phyloP scores from a whole-genome alignment of 345 rosid species.

The Gossypium anomalum region DNA sequence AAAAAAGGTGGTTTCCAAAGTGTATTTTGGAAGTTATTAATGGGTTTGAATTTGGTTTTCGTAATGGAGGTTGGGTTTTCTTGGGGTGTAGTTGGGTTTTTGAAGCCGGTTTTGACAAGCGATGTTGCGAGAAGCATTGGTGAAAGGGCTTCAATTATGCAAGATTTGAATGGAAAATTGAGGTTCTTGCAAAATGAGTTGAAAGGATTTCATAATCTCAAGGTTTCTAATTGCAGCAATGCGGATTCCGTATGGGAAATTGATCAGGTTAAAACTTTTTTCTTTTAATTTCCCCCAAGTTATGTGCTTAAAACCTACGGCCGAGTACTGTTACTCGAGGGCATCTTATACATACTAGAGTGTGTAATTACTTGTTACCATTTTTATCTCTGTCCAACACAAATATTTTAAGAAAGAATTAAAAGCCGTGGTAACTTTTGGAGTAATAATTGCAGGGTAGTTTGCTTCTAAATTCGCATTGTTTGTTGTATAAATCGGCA shows the following conservation, averaged over 20 bases:
- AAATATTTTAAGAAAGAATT: neutral
- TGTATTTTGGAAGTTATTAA: conserved; percentile 22
- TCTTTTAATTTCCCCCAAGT: neutral
- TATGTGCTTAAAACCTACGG: no score
- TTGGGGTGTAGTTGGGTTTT: conserved; percentile 28
- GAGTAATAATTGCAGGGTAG: conserved; percentile 43
- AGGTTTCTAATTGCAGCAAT: conserved; percentile 49
- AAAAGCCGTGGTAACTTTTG: neutral
- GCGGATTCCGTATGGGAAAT: conserved; percentile 54
- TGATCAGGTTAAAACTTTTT: conserved; percentile 45
- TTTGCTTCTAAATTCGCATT: conserved; percentile 49
- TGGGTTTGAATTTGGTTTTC: conserved; percentile 38
- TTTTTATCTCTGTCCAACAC: neutral
- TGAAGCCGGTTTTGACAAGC: conserved; percentile 40
- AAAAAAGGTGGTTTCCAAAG: conserved; percentile 8
- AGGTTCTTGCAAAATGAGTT: conserved; percentile 50
- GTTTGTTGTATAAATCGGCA: conserved; percentile 63
- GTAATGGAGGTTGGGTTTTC: conserved; percentile 45
- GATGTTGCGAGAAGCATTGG: conserved; percentile 43
- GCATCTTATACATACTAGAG: no score
- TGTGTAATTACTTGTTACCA: no score
- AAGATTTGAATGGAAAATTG: conserved; percentile 39
- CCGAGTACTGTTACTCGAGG: no score
- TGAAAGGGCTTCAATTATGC: conserved; percentile 39
- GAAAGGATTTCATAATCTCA: conserved; percentile 26